Conservation (phyloP, 768 basidiomycete genomes). For the Collybia sp. region DNA sequence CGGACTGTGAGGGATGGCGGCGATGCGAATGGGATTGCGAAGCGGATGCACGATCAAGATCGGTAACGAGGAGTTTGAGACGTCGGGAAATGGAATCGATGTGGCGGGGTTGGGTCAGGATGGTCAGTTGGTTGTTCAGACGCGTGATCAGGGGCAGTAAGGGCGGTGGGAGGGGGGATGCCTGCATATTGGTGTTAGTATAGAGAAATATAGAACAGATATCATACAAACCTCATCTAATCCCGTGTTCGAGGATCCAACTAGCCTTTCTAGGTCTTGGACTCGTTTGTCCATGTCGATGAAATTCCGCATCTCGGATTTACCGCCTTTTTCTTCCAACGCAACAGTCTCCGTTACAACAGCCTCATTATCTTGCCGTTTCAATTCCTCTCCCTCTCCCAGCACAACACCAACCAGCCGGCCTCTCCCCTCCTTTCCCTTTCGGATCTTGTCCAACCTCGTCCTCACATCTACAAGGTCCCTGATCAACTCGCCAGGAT, state of each 20-base stretch:
- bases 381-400: slow-evolving; percentile 21
- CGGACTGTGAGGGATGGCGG: slow-evolving; percentile 37
- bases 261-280: slow-evolving; percentile 73
- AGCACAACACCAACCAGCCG: slow-evolving; percentile 58
- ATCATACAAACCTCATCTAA: slow-evolving; percentile 69
- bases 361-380: slow-evolving; percentile 9
- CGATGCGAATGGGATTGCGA: slow-evolving; percentile 42
- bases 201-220: background rate
- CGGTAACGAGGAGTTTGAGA: slow-evolving; percentile 86
- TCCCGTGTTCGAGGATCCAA: slow-evolving; percentile 77
- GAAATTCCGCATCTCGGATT: slow-evolving; percentile 42
- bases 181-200: slow-evolving; percentile 28
- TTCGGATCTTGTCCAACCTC: slow-evolving; percentile 62
- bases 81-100: slow-evolving; percentile 94
- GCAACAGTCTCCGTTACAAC: slow-evolving; percentile 3
- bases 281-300: slow-evolving; percentile 82
- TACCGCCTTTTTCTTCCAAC: slow-evolving; percentile 8
- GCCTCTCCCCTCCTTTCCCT: slow-evolving; percentile 61
- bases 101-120: slow-evolving; percentile 93
- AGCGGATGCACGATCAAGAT: slow-evolving; percentile 78
- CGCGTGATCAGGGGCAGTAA: slow-evolving; percentile 79
- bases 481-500: slow-evolving; percentile 72
- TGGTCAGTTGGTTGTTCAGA: slow-evolving; percentile 78
- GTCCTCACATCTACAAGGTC: slow-evolving; percentile 73
- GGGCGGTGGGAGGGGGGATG: slow-evolving; percentile 70